phyloP scores from a whole-genome alignment of 352 stramenopile genomes.

The Stephanocyclus meneghinianus region DNA sequence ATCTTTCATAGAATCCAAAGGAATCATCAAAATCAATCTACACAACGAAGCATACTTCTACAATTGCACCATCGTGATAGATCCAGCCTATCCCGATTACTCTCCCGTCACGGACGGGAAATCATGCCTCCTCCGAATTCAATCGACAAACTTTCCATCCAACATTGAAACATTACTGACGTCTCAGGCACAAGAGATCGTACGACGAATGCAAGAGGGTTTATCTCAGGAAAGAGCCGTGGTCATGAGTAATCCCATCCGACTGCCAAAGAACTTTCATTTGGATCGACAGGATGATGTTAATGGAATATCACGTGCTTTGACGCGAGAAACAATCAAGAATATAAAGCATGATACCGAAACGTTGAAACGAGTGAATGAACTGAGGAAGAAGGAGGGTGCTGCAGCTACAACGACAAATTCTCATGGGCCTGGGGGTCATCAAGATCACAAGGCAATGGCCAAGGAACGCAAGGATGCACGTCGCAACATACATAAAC shows the following conservation, averaged over 20 bases:
- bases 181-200: slow-evolving; percentile 58
- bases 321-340: slow-evolving; percentile 46
- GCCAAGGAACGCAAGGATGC: slow-evolving; percentile 63
- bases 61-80: slow-evolving; percentile 53
- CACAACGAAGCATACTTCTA: slow-evolving; percentile 49
- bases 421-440: slow-evolving; percentile 17
- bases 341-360: slow-evolving; percentile 62
- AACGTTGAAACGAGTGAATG: slow-evolving; percentile 46
- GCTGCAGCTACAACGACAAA: background rate
- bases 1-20: slow-evolving; percentile 48
- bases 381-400: slow-evolving; percentile 46
- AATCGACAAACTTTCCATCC: slow-evolving; percentile 59
- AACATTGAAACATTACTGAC: slow-evolving; percentile 59
- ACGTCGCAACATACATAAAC: slow-evolving; percentile 45
- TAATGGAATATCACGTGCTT: background rate
- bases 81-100: slow-evolving; percentile 58
- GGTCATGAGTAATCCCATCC: slow-evolving; percentile 57
- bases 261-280: slow-evolving; percentile 48
- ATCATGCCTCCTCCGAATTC: slow-evolving; percentile 42
- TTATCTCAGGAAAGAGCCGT: slow-evolving; percentile 44
- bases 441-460: slow-evolving; percentile 33
- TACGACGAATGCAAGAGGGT: slow-evolving; percentile 59
- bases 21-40: slow-evolving; percentile 53
- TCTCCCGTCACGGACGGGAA: slow-evolving; percentile 42
- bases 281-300: slow-evolving; percentile 34